Base-by-base conservation (phyloP, 306 rosid species). In the Casuarina equisetifolia region DNA sequence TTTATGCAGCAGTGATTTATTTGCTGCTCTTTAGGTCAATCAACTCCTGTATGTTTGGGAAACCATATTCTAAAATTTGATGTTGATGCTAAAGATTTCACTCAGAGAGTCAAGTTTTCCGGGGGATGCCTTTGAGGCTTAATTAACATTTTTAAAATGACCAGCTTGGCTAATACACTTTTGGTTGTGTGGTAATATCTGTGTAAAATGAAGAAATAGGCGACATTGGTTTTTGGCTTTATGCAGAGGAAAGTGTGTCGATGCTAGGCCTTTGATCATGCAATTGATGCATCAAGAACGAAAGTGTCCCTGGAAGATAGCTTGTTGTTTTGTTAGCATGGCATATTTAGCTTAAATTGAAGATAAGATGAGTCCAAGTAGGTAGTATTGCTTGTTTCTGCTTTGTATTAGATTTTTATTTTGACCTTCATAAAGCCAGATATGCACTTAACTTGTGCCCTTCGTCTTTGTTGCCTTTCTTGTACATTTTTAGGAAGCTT, bases 51-150 rank as follows among this genome's bases (percentile, higher is more conserved):
- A 15, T 38, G 2, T 9, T 39, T 63, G 43, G 69, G 69, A 38
- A 63, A 15, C 43, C 69, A 39, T 63, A 13, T 63, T 63, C 69
- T 63, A 63, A 63, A 63, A 13, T 63, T 38, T 63, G 69, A 63
- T 15, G 19, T 63, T 63, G 46, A 36, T 63, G 39, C 69, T 19
- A 2, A 38, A 63, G 45, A 38, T 36, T 62, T 63, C 38, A 38
- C 13, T 38, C 46, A 63, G 38, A 15, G 0, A 45, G 4, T 63
- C 13, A 63, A 63, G 20, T 25, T 25, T 25, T 25, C 32, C 32
- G 32, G 9, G 19, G 15, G 35, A 20, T 57, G 63, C 63, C 63
- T 13, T 38, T 9, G 2, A 63, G 59, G 32, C 20, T 54, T 9
- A 54, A 9, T 4, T 59, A 32, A 9, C 39, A 25, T 35, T 59